These are phyloP conservation scores for Penicillium macrosclerotiorum DNA, from an alignment of 495 filamentous ascomycete genomes.

Conservation along the genomic window DNA sequence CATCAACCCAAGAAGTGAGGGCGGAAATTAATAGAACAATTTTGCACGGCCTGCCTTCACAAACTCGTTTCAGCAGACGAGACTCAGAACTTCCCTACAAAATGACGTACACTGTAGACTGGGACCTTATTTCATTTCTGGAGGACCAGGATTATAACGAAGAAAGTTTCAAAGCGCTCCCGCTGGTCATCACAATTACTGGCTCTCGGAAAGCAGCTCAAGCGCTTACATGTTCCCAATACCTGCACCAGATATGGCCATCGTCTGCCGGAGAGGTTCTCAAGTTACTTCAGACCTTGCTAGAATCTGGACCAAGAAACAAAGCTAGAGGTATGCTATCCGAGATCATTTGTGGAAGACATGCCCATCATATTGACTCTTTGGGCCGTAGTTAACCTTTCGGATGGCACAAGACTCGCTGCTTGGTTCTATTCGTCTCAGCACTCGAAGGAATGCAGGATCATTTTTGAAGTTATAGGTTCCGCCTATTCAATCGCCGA, in stretches of 20 bases:
- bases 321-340: neutral
- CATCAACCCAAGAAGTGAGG: neutral
- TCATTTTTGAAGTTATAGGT: neutral
- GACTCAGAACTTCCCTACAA: neutral
- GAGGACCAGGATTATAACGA: neutral
- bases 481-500: slow-evolving; percentile 1
- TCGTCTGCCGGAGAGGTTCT: neutral
- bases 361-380: neutral
- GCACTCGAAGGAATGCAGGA: neutral
- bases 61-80: neutral
- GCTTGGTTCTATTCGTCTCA: neutral
- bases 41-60: neutral
- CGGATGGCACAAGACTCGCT: neutral
- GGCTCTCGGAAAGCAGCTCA: neutral
- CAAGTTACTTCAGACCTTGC: neutral
- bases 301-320: neutral
- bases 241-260: neutral
- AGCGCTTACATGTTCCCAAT: neutral
- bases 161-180: neutral
- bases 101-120: neutral
- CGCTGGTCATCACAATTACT: neutral
- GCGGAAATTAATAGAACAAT: neutral
- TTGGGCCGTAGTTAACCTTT: neutral
- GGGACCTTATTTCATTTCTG: neutral
- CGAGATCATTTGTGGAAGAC: neutral